phyloP scores from a whole-genome alignment of 2,329 filamentous ascomycete species.

The Fusarium goolgardi region DNA sequence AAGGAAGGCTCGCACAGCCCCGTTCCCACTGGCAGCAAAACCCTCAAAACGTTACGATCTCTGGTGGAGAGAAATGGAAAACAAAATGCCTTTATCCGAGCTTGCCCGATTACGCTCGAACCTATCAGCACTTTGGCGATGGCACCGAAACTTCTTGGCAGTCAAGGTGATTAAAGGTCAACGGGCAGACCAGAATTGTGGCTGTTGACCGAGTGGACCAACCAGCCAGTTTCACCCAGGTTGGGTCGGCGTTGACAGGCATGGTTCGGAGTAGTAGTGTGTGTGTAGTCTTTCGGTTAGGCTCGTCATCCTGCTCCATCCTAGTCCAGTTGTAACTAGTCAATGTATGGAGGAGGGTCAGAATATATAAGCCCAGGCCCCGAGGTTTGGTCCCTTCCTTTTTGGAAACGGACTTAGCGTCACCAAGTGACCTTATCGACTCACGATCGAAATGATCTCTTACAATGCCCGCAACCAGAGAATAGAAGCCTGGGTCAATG shows the following conservation, averaged over 20 bases:
- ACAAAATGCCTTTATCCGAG: conserved; percentile 24
- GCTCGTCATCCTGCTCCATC: conserved; percentile 41
- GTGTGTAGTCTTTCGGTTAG: conserved; percentile 31
- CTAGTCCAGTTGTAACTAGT: conserved; percentile 16
- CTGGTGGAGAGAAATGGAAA: conserved; percentile 33
- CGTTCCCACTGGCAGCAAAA: conserved; percentile 21
- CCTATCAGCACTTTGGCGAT: conserved; percentile 39
- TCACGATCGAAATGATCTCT: conserved; percentile 43
- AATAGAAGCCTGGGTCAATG: conserved; percentile 44
- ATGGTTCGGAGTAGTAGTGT: conserved; percentile 31
- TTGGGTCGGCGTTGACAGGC: conserved; percentile 6
- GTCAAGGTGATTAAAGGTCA: conserved; percentile 35
- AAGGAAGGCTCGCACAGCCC: conserved; percentile 43
- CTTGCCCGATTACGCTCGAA: conserved; percentile 21
- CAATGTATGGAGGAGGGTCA: conserved; percentile 25
- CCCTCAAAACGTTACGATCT: neutral
- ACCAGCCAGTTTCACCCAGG: conserved; percentile 35
- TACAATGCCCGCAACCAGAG: conserved; percentile 43
- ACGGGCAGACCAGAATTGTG: conserved; percentile 41
- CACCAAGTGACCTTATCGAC: conserved; percentile 38
- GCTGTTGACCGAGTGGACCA: conserved; percentile 42
- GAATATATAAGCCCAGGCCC: conserved; percentile 45
- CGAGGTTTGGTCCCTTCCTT: conserved; percentile 24
- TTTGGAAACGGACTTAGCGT: conserved; percentile 35
- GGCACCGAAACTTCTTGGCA: conserved; percentile 35